Evolutionary conservation across 208 protist species (phyloP).

Genomic region (Balamuthia mandrillaris): DNA sequence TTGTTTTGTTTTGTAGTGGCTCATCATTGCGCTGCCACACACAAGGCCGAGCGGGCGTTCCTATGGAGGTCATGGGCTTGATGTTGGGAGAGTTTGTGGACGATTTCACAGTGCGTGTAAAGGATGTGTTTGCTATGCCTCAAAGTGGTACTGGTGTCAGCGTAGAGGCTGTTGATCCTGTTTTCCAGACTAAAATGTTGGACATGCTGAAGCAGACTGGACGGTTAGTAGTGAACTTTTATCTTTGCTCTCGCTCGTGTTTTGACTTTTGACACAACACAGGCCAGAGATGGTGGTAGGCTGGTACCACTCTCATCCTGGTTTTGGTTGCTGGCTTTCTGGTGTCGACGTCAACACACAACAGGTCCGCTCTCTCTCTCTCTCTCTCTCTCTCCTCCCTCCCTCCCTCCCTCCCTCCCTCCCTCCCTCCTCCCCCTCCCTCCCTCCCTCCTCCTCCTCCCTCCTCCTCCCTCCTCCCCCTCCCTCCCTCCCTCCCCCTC

Average conservation of each 20-base stretch:
- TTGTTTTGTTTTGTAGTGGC: not conserved
- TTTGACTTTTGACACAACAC: not conserved
- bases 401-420: not conserved
- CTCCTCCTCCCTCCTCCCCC: slow-evolving; percentile 3
- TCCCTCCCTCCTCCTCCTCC: not conserved
- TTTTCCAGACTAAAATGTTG: slow-evolving; percentile 99
- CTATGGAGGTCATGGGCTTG: slow-evolving; percentile 99
- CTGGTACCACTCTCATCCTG: slow-evolving; percentile 99
- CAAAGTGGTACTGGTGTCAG: slow-evolving; percentile 96
- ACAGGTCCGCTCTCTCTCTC: slow-evolving; percentile 54
- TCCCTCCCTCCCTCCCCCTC: not conserved
- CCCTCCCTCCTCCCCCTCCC: not conserved
- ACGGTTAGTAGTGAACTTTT: not conserved
- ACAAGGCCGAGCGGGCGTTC: slow-evolving; percentile 92
- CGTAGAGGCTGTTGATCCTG: slow-evolving; percentile 99
- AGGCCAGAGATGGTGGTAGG: slow-evolving; percentile 98
- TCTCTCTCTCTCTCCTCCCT: not conserved
- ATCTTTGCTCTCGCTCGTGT: not conserved
- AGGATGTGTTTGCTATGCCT: slow-evolving; percentile 98
- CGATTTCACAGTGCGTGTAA: slow-evolving; percentile 98
- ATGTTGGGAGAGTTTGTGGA: slow-evolving; percentile 99
- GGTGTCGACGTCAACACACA: slow-evolving; percentile 99
- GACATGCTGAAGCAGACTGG: slow-evolving; percentile 98
- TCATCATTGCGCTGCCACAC: too few species aligned
- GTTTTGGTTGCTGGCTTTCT: slow-evolving; percentile 99